Evolutionary conservation across 2,329 filamentous ascomycete genomes (phyloP), one percentile per base, ranked within the genome.

Genomic region (Furcasterigmium furcatum): DNA sequence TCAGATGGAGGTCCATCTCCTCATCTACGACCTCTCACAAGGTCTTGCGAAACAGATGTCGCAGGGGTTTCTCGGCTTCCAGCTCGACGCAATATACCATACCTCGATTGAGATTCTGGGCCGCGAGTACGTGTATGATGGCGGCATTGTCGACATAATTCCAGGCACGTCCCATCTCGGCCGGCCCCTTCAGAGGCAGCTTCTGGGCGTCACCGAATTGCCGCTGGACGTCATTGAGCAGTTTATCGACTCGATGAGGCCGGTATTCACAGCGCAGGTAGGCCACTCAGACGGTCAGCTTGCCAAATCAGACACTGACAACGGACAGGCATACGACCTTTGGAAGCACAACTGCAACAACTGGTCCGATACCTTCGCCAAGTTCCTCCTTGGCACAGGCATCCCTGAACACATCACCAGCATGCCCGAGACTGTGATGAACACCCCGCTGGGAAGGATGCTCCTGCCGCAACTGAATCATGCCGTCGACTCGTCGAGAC

Each of bases 311-410:
- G n/a, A n/a, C 20, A 1, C 21, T 21, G 24, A 32, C 8, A 21
- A 29, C 6, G n/a, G 9, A 16, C 52, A 90, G 80, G 87, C 88
- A 1, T 97, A 97, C 59, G 90, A 96, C 60, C 71, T 96, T 5
- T 96, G 80, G 63, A 88, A 71, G 56, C 91, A 96, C 66, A 99
- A 99, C 62, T 97, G 92, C 72, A 99, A 97, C 70, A 96, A 96
- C 65, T 99, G 97, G 66, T 89, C 88, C 4, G 92, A 97, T 59
- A 91, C 96, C 50, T 85, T 97, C 54, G 75, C 89, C 51, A 94
- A 88, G 65, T 97, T 97, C 52, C 73, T 97, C 0, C 73, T 96
- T 1, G 92, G 94, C 19, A 87, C 84, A 55, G 88, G 89, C 3
- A 97, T 97, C 48, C 94, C 94, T 0, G 79, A 84, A 1, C 84